Evolutionary conservation across 306 rosid species (phyloP), one percentile per base, ranked within the genome.

Genomic region (Prunus mira): DNA sequence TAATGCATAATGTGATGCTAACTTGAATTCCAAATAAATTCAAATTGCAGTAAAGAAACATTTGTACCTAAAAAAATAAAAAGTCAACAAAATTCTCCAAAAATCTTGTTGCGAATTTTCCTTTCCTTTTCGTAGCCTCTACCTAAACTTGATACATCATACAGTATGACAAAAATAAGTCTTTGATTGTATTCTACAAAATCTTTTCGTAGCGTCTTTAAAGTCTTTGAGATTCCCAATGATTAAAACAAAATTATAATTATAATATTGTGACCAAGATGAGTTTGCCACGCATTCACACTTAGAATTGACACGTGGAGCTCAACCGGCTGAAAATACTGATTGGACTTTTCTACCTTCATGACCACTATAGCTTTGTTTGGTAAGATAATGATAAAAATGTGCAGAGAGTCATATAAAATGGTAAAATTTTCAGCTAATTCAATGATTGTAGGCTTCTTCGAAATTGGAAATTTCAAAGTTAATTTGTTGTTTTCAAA

Each of bases 51-150:
- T 25, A 63, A 20, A 78, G 18, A 71, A 30, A 27, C 67, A 68
- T 22, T 57, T 27, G 27, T 27, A 22, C 30, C 14, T 3, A 19
- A 27, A 69, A 64, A 19, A 15, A 12, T 9, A 34, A 46, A 14
- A 51, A 12, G 65, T 74, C 73, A 52, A 54, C 65, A 43, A 49
- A 60, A 66, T 69, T 74, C 51, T 18, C 7, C 0, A 34, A 34
- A 34, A 34, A 34, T 34, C 6, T 34, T 24, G 62, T 52, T 11
- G 13, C 41, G 19, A 6, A 54, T 19, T 51, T 50, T 41, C 24
- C 76, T 34, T 75, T 1, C 41, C 41, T 34, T 34, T 79, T 25
- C 80, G 18, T 75, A 62, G 54, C 71, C 38, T 75, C 9, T 55
- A 75, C 41, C 41, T 34, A 34, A 78, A 78, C 32, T 65, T 54